Conservation (phyloP, 495 filamentous ascomycete species). For the Corynascus novoguineensis region DNA sequence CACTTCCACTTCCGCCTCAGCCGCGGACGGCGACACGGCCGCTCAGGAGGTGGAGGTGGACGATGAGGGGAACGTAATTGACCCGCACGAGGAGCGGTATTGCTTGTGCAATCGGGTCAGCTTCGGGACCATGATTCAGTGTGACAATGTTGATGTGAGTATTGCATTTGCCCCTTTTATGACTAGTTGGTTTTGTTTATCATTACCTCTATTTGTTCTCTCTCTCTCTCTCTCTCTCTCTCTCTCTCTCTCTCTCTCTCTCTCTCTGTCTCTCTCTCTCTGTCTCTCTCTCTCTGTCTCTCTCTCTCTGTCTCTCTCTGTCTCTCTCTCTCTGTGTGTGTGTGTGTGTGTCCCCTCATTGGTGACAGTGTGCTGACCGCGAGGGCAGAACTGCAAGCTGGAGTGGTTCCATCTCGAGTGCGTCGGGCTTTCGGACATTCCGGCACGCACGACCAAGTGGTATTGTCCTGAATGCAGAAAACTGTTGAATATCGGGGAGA, state of each 20-base stretch:
- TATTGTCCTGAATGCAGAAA: conserved; percentile 85
- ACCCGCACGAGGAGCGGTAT: conserved; percentile 81
- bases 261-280: too few relatives aligned
- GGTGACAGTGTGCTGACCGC: conserved; percentile 17
- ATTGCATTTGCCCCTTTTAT: neutral
- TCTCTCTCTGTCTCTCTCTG: neutral
- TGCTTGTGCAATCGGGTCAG: conserved; percentile 90
- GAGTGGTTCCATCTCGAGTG: conserved; percentile 97
- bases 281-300: neutral
- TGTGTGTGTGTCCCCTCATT: neutral
- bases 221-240: too few relatives aligned
- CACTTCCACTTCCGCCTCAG: conserved; percentile 26
- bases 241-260: too few relatives aligned
- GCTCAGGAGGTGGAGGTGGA: conserved; percentile 52
- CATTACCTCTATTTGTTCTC: too few relatives aligned
- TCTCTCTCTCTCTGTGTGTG: neutral
- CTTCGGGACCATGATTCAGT: conserved; percentile 91
- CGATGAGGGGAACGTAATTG: conserved; percentile 70
- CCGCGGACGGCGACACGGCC: conserved; percentile 11
- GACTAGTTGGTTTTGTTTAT: too few relatives aligned
- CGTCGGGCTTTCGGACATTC: conserved; percentile 70
- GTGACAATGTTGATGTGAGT: conserved; percentile 85
- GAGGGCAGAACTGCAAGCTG: conserved; percentile 53
- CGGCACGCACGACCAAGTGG: conserved; percentile 79
- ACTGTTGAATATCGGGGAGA: conserved; percentile 56